Evolutionary conservation across 768 basidiomycete species (phyloP), one percentile per base, ranked within the genome.

Genomic region (Coprinopsis strossmayeri): DNA sequence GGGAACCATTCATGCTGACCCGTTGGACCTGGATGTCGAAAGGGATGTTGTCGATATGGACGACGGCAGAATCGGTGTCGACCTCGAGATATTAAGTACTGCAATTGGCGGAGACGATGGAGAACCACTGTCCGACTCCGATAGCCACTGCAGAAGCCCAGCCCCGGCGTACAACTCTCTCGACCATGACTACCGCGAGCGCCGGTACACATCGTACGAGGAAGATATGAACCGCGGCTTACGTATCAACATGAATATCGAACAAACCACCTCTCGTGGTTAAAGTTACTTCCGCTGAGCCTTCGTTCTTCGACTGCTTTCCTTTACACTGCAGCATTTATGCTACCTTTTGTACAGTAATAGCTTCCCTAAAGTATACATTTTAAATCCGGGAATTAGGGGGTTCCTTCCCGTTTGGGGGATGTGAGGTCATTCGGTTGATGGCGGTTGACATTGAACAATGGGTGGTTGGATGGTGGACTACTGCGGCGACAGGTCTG

Each of bases 181-280:
- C 42, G 81, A 82, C 51, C 70, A 73, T 61, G 74, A 72, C 15
- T 73, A 70, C 51, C 63, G 62, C 48, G 63, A 55, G 11, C 49
- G 38, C 56, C 38, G 43, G 49, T 40, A 50, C 59, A 20, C 51
- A 2, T 54, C 55, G 10, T 54, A 46, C 49, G 28, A 50, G 18
- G 59, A 59, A 41, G 62, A 56, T 12, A 51, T 57, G 15, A 53
- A 70, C 20, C 60, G 66, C 47, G 77, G 80, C 9, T 79, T 84
- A 51, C 70, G 76, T 48, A 73, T 84, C 18, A 74, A 84, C 50
- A 72, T 85, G 15, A n/a, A n/a, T n/a, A n/a, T n/a, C n/a, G 81
- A 84, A 61, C 81, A 78, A 63, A 72, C 72, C 38, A 78, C 76
- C 20, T 68, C 50, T 10, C 9, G 11, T 18, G 9, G 10, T 38